phyloP scores from a whole-genome alignment of 148 eudicot species.

The Agrostemma githago region DNA sequence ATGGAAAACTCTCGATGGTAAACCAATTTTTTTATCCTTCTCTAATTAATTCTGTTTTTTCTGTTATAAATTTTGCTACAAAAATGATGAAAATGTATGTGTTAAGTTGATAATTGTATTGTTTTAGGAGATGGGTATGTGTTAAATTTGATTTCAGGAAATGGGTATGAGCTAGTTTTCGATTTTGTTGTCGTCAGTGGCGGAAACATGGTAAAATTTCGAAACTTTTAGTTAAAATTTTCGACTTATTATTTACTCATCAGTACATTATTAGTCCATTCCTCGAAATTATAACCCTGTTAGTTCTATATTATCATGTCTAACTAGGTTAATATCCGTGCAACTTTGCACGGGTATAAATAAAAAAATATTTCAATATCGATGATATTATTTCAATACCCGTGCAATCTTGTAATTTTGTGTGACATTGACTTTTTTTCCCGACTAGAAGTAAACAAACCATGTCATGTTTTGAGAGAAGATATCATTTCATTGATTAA shows the following conservation, averaged over 20 bases:
- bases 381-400: too few species aligned
- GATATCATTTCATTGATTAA: too few species aligned
- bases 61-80: background rate
- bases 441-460: too few species aligned
- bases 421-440: too few species aligned
- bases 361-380: too few species aligned
- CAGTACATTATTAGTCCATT: background rate
- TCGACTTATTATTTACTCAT: too few species aligned
- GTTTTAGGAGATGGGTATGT: background rate
- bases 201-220: background rate
- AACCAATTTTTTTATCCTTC: background rate
- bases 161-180: slow-evolving; percentile 7
- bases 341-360: too few species aligned
- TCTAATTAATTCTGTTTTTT: background rate
- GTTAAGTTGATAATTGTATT: background rate
- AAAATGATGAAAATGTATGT: background rate
- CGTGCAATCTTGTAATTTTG: too few species aligned
- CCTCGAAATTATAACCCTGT: too few species aligned
- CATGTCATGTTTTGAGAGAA: too few species aligned
- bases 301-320: too few species aligned
- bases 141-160: slow-evolving; percentile 9
- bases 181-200: background rate
- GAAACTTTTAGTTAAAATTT: background rate
- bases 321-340: too few species aligned
- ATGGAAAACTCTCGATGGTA: slow-evolving; percentile 31